These are phyloP conservation scores for Boletus huronensis DNA, from an alignment of 768 basidiomycete species.

Conservation along the genomic window DNA sequence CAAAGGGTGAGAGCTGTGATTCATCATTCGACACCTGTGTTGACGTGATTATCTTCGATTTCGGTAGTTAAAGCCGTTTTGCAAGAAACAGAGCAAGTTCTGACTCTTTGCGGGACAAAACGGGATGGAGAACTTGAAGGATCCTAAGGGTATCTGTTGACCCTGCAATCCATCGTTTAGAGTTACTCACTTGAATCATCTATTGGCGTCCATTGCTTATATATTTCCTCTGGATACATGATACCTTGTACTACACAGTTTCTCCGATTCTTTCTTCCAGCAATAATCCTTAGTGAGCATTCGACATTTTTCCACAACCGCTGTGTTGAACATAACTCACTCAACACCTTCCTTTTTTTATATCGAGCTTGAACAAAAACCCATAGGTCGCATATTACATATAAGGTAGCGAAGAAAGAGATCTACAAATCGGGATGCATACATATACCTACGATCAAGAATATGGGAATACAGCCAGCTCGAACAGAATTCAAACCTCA, in stretches of 20 bases:
- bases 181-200: neutral
- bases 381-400: neutral
- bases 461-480: neutral
- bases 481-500: neutral
- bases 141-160: neutral
- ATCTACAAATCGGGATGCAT: neutral
- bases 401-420: neutral
- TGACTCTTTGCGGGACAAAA: constrained; percentile 44
- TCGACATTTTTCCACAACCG: neutral
- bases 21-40: neutral
- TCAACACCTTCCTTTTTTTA: no score
- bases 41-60: constrained; percentile 6
- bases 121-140: constrained; percentile 29
- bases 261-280: neutral
- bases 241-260: neutral
- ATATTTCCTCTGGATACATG: neutral
- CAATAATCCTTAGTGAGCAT: neutral
- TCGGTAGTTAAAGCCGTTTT: constrained; percentile 38
- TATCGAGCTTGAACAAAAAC: neutral
- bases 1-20: constrained; percentile 33
- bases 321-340: neutral
- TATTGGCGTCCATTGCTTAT: neutral
- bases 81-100: constrained; percentile 44
- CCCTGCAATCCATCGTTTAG: neutral
- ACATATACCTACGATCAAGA: neutral